Conservation (phyloP, 2,329 filamentous ascomycete genomes). For the Apiospora pterosperma region DNA sequence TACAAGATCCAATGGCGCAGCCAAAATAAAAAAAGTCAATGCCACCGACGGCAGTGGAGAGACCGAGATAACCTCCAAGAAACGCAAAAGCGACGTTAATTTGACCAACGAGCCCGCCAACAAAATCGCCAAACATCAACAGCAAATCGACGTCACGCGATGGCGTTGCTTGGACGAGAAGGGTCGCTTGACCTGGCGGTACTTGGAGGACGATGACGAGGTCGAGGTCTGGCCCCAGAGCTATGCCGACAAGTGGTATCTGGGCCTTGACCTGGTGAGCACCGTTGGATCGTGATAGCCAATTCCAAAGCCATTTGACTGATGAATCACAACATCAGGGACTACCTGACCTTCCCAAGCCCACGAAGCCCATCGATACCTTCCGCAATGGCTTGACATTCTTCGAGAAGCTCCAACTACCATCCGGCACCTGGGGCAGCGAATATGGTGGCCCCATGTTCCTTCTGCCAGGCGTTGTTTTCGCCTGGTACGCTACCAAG, state of each 20-base stretch:
- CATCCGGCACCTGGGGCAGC: slow-evolving; percentile 90
- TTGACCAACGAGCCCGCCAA: slow-evolving; percentile 23
- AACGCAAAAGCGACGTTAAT: slow-evolving; percentile 38
- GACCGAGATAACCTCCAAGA: slow-evolving; percentile 25
- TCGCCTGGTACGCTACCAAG: slow-evolving; percentile 85
- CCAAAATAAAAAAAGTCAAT: slow-evolving; percentile 11
- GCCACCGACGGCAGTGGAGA: slow-evolving; percentile 7
- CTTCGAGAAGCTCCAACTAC: slow-evolving; percentile 85
- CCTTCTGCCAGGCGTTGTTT: slow-evolving; percentile 78
- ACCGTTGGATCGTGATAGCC: slow-evolving; percentile 1
- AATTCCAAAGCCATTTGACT: background rate
- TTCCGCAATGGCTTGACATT: slow-evolving; percentile 82
- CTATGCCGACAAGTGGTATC: slow-evolving; percentile 81
- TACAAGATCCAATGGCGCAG: slow-evolving; percentile 26
- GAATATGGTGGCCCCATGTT: slow-evolving; percentile 99
- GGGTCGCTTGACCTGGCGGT: slow-evolving; percentile 92
- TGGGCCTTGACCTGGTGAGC: slow-evolving; percentile 73
- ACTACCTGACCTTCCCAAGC: slow-evolving; percentile 66
- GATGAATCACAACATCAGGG: slow-evolving; percentile 47
- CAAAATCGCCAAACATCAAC: slow-evolving; percentile 45
- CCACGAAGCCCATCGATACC: slow-evolving; percentile 71
- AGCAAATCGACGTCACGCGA: slow-evolving; percentile 72
- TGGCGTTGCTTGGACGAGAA: slow-evolving; percentile 84
- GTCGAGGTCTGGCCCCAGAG: slow-evolving; percentile 79
- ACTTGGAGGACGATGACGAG: slow-evolving; percentile 71